Percentiles rank a stretch among this genome's conserved stretches.
Conservation (phyloP, 352 stramenopile genomes). For the Phytopythium ostracodes region DNA sequence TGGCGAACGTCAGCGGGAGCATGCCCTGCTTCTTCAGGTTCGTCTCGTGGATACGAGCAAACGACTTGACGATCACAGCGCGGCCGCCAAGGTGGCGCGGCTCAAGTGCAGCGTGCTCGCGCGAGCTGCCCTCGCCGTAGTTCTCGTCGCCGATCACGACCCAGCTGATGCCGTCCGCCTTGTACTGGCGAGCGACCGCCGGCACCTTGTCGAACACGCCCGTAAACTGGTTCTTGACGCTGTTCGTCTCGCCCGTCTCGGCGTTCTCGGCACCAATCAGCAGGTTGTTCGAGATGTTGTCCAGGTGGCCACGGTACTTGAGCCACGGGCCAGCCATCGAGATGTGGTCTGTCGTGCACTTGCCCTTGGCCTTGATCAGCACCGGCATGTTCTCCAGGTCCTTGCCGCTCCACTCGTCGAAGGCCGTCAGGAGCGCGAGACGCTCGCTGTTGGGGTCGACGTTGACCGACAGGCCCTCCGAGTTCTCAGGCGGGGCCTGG, state of each 20-base stretch:
- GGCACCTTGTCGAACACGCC: slow-evolving; percentile 88
- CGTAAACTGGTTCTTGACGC: slow-evolving; percentile 88
- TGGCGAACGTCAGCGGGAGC: slow-evolving; percentile 90
- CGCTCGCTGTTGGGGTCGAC: slow-evolving; percentile 83
- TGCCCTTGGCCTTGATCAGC: slow-evolving; percentile 94
- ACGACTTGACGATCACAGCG: slow-evolving; percentile 92
- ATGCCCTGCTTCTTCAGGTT: slow-evolving; percentile 97
- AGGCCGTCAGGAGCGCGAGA: slow-evolving; percentile 85
- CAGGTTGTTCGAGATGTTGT: slow-evolving; percentile 96
- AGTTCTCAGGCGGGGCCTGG: slow-evolving; percentile 76
- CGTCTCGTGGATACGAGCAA: slow-evolving; percentile 94
- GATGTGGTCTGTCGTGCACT: slow-evolving; percentile 95
- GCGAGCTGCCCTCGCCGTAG: slow-evolving; percentile 91
- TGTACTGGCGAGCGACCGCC: slow-evolving; percentile 88
- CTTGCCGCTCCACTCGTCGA: slow-evolving; percentile 88
- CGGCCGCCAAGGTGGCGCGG: slow-evolving; percentile 88
- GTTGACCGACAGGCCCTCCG: slow-evolving; percentile 64
- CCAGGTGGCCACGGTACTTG: slow-evolving; percentile 92
- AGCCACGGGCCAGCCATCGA: slow-evolving; percentile 92
- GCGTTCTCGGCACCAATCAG: slow-evolving; percentile 91
- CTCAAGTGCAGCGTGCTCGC: slow-evolving; percentile 91
- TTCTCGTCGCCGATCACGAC: slow-evolving; percentile 94
- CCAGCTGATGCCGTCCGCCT: slow-evolving; percentile 86
- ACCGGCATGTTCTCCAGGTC: slow-evolving; percentile 86
- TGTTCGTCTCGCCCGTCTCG: slow-evolving; percentile 92